Base-by-base conservation (phyloP, 2,329 filamentous ascomycete genomes). In the Aspergillus awamori region DNA sequence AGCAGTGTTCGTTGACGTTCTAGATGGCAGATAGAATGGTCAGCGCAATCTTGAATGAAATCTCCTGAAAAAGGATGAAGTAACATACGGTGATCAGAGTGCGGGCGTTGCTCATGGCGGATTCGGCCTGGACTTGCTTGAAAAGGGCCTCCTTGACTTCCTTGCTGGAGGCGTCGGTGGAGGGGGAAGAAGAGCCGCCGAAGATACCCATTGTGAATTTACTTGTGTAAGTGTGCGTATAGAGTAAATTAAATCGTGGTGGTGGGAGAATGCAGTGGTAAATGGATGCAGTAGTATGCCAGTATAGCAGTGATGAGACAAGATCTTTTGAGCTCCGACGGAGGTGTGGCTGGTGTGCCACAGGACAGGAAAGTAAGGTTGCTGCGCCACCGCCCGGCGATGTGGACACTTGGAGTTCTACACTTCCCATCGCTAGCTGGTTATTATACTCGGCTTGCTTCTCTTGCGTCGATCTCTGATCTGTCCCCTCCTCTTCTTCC, bases 1-100 rank as follows among this genome's bases (percentile, higher is more conserved):
- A 94, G 82, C 91, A 94, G 78, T 89, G 87, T 70, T 90, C 85
- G 78, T 93, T 91, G 77, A 93, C 84, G 86, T 91, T 92, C 89
- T 92, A 63, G 49, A 24, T 4, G 26, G 6, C 26, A 26, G 26
- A 26, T 26, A 4, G 62, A 2, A 24, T 6, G 2, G 13, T 54
- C 43, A 47, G 39, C 30, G 17, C 48, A 22, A 24, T 39, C 49
- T 57, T 22, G 22, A 51, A 38, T 30, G 43, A 43, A 43, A 26
- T 53, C 33, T 5, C 24, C 20, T 6, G 33, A 2, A 15, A 24
- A 17, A 41, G n/a, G 38, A 48, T 60, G 22, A 53, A 26, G 41
- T 52, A 52, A 71, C 81, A 58, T 81, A 90, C 89, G 77, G 89
- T 84, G 70, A 93, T 90, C 69, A 93, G 81, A 67, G 83, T 81